Evolutionary conservation across 1,284 basidiomycete species (phyloP), one percentile per base, ranked within the genome.

Genomic region (Fomitopsis palustris): DNA sequence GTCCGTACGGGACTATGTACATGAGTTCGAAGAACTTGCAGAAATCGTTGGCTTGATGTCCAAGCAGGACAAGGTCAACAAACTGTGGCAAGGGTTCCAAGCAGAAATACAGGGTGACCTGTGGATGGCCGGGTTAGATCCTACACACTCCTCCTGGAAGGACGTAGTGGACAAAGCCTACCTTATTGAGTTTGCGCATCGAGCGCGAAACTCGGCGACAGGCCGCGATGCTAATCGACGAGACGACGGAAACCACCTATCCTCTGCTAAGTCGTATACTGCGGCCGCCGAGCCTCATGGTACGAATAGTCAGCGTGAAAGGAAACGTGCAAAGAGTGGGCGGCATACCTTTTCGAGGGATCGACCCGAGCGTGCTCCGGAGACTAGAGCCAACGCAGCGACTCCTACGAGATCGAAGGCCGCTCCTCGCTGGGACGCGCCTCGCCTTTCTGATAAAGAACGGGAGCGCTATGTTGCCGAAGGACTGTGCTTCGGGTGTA

Each of bases 11-110:
- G 65, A 68, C 3, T 78, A 72, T 54, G 59, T 71, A 2, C 67
- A 71, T 55, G 68, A 74, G 49, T 65, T 77, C 0, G 63, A 72
- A 52, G 68, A 70, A 38, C 61, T 77, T 3, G 73, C 69, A 59
- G 64, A 67, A 19, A 68, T 71, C 37, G 71, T 75, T 17, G 73
- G 75, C 0, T 45, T 67, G 1, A 62, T 63, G 3, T 69, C 72
- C 33, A 64, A 72, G 1, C 64, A 65, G 2, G 72, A 75, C 2
- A 61, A 67, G 5, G 71, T 77, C 0, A 65, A 70, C 17, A 72
- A 69, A 56, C 59, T 79, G 0, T 80, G 76, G 75, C 52, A 64
- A 35, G 70, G 77, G 0, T 62, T 78, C 0, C 58, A 64, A 3
- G 1, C 17, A 0, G 55, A 57, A 1, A 71, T 78, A 3, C 73